These are phyloP conservation scores for Pisolithus albus DNA, from an alignment of 768 basidiomycete species.

Conservation along the genomic window DNA sequence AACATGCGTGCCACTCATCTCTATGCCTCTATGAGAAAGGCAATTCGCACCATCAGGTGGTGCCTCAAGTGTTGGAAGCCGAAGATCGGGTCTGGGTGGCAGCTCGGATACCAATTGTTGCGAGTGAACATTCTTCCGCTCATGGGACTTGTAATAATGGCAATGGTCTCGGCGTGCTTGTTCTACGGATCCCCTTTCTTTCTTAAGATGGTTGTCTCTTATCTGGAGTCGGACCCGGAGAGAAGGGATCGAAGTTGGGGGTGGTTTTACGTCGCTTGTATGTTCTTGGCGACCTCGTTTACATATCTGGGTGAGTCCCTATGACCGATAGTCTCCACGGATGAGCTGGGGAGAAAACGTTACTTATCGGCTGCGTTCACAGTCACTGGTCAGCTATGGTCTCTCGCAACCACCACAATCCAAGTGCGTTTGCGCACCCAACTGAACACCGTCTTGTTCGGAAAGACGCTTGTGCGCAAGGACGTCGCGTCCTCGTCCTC, in stretches of 20 bases:
- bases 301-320: slow-evolving; percentile 36
- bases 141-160: slow-evolving; percentile 39
- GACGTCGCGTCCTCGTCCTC: slow-evolving; percentile 66
- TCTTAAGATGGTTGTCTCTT: slow-evolving; percentile 50
- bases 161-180: slow-evolving; percentile 49
- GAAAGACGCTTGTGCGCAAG: slow-evolving; percentile 82
- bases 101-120: slow-evolving; percentile 53
- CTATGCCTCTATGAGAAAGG: slow-evolving; percentile 57
- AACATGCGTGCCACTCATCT: slow-evolving; percentile 62
- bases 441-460: slow-evolving; percentile 77
- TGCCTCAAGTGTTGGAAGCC: slow-evolving; percentile 54
- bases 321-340: background rate
- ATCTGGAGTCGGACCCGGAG: slow-evolving; percentile 57
- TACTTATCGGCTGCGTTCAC: slow-evolving; percentile 8
- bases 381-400: slow-evolving; percentile 71
- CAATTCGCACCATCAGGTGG: slow-evolving; percentile 45
- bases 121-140: slow-evolving; percentile 46
- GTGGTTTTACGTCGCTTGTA: slow-evolving; percentile 57
- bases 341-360: background rate
- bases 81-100: slow-evolving; percentile 55
- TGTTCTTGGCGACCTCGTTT: slow-evolving; percentile 40
- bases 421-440: slow-evolving; percentile 69
- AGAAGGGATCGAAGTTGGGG: slow-evolving; percentile 61
- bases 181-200: slow-evolving; percentile 65
- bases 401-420: slow-evolving; percentile 57